phyloP scores from a whole-genome alignment of 495 filamentous ascomycete species.

The Cercophora newfieldiana region DNA sequence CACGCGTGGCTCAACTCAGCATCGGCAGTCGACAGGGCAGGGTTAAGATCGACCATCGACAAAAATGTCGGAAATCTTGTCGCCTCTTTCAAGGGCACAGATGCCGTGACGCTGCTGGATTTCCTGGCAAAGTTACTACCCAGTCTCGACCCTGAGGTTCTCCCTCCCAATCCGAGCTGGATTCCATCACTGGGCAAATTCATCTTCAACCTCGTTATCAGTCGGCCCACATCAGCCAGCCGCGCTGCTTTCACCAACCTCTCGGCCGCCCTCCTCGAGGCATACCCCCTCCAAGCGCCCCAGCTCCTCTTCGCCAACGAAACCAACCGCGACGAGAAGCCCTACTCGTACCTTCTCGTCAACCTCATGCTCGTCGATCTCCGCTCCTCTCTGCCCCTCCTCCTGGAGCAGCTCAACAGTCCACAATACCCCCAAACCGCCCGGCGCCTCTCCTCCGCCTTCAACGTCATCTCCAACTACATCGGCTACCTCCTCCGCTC shows the following conservation, averaged over 20 bases:
- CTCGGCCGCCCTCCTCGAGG: conserved; percentile 52
- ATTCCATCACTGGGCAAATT: conserved; percentile 39
- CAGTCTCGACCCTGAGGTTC: conserved; percentile 42
- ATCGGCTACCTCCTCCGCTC: conserved; percentile 56
- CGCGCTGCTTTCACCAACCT: conserved; percentile 53
- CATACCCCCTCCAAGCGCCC: conserved; percentile 45
- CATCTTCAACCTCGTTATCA: conserved; percentile 45
- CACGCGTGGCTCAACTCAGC: conserved; percentile 51
- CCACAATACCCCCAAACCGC: conserved; percentile 48
- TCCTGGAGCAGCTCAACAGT: conserved; percentile 55
- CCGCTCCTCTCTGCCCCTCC: conserved; percentile 58
- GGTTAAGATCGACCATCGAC: conserved; percentile 44
- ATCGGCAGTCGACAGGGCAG: conserved; percentile 23
- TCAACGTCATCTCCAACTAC: conserved; percentile 59
- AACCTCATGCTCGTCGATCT: conserved; percentile 62
- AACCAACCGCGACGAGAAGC: conserved; percentile 38
- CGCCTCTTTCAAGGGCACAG: conserved; percentile 50
- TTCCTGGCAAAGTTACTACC: conserved; percentile 49
- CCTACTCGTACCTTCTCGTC: conserved; percentile 60
- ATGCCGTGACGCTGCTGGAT: conserved; percentile 50
- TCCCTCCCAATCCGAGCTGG: conserved; percentile 45
- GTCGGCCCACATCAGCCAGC: conserved; percentile 47
- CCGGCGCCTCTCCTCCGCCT: conserved; percentile 56
- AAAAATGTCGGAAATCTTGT: conserved; percentile 44
- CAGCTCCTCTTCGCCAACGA: conserved; percentile 49